Conservation (phyloP, 2,329 filamentous ascomycete genomes). For the Nothomitra cinnamomea region DNA sequence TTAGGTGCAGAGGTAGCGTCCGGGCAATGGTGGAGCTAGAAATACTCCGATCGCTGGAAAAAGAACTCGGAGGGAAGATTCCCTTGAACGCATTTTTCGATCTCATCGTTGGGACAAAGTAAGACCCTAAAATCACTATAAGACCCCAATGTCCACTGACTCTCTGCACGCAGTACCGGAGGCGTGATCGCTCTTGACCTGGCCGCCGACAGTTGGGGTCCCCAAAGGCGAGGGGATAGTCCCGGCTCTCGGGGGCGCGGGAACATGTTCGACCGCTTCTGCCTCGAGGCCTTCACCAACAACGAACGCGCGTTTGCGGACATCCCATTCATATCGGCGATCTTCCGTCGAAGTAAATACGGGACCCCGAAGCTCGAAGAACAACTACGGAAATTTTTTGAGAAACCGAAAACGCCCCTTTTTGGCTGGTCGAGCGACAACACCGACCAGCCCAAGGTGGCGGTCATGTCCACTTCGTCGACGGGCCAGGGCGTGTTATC, state of each 20-base stretch:
- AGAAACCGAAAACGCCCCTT: neutral
- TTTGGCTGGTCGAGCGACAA: neutral
- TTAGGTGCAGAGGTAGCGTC: slow-evolving; percentile 24
- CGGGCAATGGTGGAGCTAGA: slow-evolving; percentile 29
- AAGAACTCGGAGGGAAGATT: slow-evolving; percentile 21
- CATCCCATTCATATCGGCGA: neutral
- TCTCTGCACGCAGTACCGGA: neutral
- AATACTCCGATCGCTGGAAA: slow-evolving; percentile 25
- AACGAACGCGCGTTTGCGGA: neutral
- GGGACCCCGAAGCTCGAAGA: neutral
- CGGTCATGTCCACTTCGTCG: neutral
- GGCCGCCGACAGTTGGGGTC: neutral
- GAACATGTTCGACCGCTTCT: neutral
- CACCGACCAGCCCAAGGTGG: neutral
- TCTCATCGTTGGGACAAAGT: slow-evolving; percentile 27
- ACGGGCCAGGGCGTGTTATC: neutral
- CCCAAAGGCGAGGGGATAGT: no score
- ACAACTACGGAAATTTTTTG: neutral
- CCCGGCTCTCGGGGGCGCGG: no score
- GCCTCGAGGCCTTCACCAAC: neutral
- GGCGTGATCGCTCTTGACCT: neutral
- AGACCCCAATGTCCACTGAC: neutral
- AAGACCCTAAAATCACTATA: neutral
- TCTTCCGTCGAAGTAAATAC: neutral
- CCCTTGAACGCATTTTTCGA: slow-evolving; percentile 31